Evolutionary conservation across 192 early-diverging fungal species (phyloP), one percentile per base, ranked within the genome.

Genomic region (Coemansia sp.): DNA sequence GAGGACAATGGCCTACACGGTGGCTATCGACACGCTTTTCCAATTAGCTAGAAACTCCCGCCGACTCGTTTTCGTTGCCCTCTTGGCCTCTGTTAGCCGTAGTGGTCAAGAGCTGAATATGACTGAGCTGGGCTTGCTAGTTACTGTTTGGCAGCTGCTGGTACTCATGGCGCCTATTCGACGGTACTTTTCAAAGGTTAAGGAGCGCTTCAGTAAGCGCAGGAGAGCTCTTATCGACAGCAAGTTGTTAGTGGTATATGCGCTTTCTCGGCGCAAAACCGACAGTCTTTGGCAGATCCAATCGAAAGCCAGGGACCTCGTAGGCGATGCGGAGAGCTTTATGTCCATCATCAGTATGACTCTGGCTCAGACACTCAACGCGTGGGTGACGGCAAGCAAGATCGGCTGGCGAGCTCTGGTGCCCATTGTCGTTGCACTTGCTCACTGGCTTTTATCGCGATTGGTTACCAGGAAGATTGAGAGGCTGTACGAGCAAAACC

Each of bases 341-440:
- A 29, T 47, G 20, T 20, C 18, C n/a, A 47, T 63, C 7, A 18
- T 55, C 13, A 59, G 70, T 29, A 51, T 52, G 3, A 16, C 63
- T 1, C 13, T 71, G 8, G 62, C 62, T 3, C 60, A 80, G 42
- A 4, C 69, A 3, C 33, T 80, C 13, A 66, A 69, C 22, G 36
- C 57, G 5, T 80, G 78, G 78, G 31, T 80, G 12, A 64, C 74
- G 1, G 67, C 72, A 33, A 68, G 62, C 63, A 65, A 44, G 29
- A 47, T 80, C 41, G 78, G 78, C 2, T 80, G 78, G 78, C 66
- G 55, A 3, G 70, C 68, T 22, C 7, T 80, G 12, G 71, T 80
- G 36, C 78, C 78, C 1, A 60, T 69, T 31, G 29, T 43, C 16
- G 59, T 75, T 16, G 67, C 65, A 8, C 41, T 71, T 27, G 49